Evolutionary conservation across 2,329 filamentous ascomycete genomes (phyloP).

Genomic region (Ascochyta rabiei): DNA sequence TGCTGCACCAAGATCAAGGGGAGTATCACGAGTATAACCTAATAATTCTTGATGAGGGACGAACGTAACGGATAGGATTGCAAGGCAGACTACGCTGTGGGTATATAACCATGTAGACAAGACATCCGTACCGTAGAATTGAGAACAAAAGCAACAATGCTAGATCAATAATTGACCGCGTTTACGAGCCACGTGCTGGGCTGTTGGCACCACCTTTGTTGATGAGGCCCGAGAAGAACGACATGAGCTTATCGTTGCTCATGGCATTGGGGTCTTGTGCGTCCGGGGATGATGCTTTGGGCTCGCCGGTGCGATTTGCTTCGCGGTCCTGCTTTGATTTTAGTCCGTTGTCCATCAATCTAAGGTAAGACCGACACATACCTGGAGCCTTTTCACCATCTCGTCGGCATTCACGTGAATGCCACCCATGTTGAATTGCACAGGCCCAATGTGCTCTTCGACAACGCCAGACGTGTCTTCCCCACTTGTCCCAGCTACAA

Average conservation of each 20-base stretch:
- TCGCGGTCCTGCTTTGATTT: conserved; percentile 43
- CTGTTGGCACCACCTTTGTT: conserved; percentile 40
- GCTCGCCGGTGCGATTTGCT: conserved; percentile 39
- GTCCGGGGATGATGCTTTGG: conserved; percentile 34
- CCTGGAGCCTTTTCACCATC: conserved; percentile 85
- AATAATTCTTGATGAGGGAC: not conserved
- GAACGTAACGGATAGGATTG: conserved; percentile 8
- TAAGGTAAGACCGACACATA: conserved; percentile 46
- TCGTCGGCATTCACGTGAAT: conserved; percentile 96
- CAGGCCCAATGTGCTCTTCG: conserved; percentile 78
- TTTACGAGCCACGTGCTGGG: conserved; percentile 27
- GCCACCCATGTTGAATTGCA: conserved; percentile 97
- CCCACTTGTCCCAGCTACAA: conserved; percentile 1
- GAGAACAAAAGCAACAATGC: not conserved
- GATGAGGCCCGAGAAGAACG: conserved; percentile 49
- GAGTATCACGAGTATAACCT: too few relatives aligned
- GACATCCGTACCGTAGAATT: conserved; percentile 11
- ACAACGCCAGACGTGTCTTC: conserved; percentile 47
- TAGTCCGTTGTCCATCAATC: conserved; percentile 12
- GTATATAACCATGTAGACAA: conserved; percentile 23
- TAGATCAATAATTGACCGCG: too few relatives aligned
- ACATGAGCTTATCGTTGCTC: conserved; percentile 49
- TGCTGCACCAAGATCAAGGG: too few relatives aligned
- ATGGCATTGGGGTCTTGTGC: conserved; percentile 40
- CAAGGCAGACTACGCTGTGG: conserved; percentile 19